Evolutionary conservation across 352 stramenopile genomes (phyloP).

Genomic region (Aphanomyces euteiches): DNA sequence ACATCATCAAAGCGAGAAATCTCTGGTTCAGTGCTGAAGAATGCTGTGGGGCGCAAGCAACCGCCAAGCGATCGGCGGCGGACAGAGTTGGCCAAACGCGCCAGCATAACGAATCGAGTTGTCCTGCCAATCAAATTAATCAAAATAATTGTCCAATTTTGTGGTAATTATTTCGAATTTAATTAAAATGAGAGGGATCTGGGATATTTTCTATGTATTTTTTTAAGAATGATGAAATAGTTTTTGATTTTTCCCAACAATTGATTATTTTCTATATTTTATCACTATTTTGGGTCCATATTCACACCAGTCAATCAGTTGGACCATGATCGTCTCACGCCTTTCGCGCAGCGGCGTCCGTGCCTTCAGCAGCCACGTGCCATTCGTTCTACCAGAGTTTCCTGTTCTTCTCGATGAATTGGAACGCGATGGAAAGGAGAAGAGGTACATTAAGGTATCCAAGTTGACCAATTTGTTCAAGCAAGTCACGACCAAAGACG

Average conservation of each 20-base stretch:
- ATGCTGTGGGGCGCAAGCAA: background rate
- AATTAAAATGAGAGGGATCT: background rate
- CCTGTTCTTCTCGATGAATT: conserved; percentile 6
- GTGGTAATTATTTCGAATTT: background rate
- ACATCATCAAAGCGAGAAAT: conserved; percentile 1
- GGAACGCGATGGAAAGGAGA: background rate
- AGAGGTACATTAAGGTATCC: conserved; percentile 15
- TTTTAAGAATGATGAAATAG: too few species aligned
- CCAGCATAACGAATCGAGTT: background rate
- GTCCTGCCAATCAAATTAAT: conserved; percentile 8
- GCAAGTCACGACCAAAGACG: conserved; percentile 7
- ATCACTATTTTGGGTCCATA: background rate
- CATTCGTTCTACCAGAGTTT: conserved; percentile 6
- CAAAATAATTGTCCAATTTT: background rate
- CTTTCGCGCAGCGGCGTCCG: conserved; percentile 17
- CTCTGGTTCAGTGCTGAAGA: background rate
- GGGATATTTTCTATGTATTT: background rate
- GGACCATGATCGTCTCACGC: conserved; percentile 1
- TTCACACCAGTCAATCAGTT: conserved; percentile 24
- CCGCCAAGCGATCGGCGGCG: background rate
- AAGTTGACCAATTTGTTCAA: conserved; percentile 24
- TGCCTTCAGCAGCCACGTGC: background rate
- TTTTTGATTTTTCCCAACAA: too few species aligned
- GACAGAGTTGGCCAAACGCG: background rate
- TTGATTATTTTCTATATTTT: too few species aligned